Percentiles rank a stretch among this genome's conserved stretches.
These are phyloP conservation scores for Mycena galericulata DNA, from an alignment of 768 basidiomycete species.

Conservation along the genomic window DNA sequence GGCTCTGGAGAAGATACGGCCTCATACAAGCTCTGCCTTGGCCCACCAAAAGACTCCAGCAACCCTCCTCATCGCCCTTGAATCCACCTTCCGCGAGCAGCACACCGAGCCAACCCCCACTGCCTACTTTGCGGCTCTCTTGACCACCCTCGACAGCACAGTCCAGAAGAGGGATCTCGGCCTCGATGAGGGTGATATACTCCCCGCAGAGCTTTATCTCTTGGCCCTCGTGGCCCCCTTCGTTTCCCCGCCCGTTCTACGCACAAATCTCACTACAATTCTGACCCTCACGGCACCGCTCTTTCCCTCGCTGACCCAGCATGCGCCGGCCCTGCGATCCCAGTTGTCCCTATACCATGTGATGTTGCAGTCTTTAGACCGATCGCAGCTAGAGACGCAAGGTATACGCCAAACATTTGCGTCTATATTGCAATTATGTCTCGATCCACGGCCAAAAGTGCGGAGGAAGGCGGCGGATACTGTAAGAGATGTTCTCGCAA, in stretches of 20 bases:
- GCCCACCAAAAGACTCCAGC: constrained; percentile 92
- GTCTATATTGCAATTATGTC: constrained; percentile 82
- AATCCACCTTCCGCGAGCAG: constrained; percentile 81
- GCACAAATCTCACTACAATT: constrained; percentile 77
- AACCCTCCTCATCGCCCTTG: constrained; percentile 84
- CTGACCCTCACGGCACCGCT: constrained; percentile 83
- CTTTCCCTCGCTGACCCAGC: constrained; percentile 71
- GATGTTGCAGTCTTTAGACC: constrained; percentile 77
- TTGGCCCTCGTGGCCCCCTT: constrained; percentile 82
- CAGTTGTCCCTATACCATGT: constrained; percentile 82
- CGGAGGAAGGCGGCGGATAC: constrained; percentile 91
- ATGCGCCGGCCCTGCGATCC: constrained; percentile 88
- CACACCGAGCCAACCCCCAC: constrained; percentile 77
- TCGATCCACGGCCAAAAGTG: constrained; percentile 95
- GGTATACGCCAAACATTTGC: constrained; percentile 87
- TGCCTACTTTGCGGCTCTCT: constrained; percentile 94
- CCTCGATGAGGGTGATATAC: constrained; percentile 75
- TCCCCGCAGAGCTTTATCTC: constrained; percentile 89
- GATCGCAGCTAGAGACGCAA: constrained; percentile 73
- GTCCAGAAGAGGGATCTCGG: constrained; percentile 67
- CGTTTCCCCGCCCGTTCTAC: constrained; percentile 84
- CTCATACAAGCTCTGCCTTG: constrained; percentile 84
- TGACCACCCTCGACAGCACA: constrained; percentile 86
- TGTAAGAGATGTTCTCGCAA: constrained; percentile 79
- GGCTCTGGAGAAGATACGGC: constrained; percentile 86